Conservation (phyloP, 2,329 filamentous ascomycete genomes). For the Zalaria sp. region DNA sequence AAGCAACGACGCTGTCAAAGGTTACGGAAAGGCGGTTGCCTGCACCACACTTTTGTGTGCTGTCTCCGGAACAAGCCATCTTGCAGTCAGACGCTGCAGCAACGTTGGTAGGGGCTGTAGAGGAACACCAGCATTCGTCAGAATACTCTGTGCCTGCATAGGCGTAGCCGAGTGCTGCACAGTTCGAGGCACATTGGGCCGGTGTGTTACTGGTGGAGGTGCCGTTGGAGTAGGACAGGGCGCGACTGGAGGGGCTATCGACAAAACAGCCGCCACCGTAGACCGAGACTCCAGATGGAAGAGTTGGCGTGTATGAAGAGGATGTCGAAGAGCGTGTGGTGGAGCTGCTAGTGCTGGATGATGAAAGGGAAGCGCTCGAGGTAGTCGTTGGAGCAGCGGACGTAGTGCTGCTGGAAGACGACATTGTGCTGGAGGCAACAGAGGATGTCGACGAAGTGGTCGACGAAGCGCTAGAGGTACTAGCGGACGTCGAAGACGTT, state of each 20-base stretch:
- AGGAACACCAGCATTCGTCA: conserved; percentile 7
- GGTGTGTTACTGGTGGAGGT: background rate
- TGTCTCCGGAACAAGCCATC: conserved; percentile 15
- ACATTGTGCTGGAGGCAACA: background rate
- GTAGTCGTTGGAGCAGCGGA: background rate
- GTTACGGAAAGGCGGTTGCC: conserved; percentile 12
- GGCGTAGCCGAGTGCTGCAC: conserved; percentile 3
- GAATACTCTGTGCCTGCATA: conserved; percentile 8
- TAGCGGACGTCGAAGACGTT: background rate
- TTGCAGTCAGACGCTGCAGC: conserved; percentile 9
- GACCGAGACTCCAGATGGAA: background rate
- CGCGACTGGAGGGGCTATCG: background rate
- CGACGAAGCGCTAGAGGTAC: background rate
- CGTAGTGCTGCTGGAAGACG: background rate
- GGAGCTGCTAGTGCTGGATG: background rate
- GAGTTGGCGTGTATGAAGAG: background rate
- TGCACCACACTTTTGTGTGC: conserved; percentile 15
- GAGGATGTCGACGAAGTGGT: background rate
- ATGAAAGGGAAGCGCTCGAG: background rate
- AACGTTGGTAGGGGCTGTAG: conserved; percentile 1
- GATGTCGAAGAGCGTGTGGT: conserved; percentile 1
- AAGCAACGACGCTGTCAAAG: conserved; percentile 11
- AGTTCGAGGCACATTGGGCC: background rate
- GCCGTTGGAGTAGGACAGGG: background rate
- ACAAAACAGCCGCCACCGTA: conserved; percentile 2